Conservation (phyloP, 2,329 filamentous ascomycete genomes). For the Periconia sp. region DNA sequence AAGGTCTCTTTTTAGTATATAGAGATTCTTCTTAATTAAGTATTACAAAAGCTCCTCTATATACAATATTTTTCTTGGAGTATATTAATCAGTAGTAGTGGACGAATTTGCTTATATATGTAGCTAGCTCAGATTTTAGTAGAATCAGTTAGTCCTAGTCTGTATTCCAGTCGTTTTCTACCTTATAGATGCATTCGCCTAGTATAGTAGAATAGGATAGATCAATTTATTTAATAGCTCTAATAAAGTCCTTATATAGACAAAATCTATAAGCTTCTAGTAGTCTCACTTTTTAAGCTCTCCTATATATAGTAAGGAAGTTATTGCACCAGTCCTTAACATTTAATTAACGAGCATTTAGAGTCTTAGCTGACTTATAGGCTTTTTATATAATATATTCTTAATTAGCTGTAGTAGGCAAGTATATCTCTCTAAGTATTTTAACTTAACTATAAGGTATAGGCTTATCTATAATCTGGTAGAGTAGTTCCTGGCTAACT, state of each 20-base stretch:
- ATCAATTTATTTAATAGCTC: slow-evolving; percentile 19
- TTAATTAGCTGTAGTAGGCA: slow-evolving; percentile 10
- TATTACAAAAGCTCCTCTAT: slow-evolving; percentile 6
- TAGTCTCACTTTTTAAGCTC: slow-evolving; percentile 14
- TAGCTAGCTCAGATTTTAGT: slow-evolving; percentile 9
- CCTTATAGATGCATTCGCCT: too few relatives aligned
- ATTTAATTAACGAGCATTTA: slow-evolving; percentile 12
- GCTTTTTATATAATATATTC: slow-evolving; percentile 13
- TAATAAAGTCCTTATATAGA: slow-evolving; percentile 15
- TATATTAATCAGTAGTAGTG: slow-evolving; percentile 12
- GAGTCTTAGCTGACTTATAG: slow-evolving; percentile 12
- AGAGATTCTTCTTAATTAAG: slow-evolving; percentile 12
- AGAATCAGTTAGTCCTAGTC: too few relatives aligned
- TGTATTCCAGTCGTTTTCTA: too few relatives aligned
- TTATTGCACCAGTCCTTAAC: slow-evolving; percentile 15
- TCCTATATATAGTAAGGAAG: slow-evolving; percentile 16
- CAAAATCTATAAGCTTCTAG: slow-evolving; percentile 12
- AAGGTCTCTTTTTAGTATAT: slow-evolving; percentile 14
- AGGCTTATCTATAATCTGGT: slow-evolving; percentile 8
- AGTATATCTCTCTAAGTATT: slow-evolving; percentile 11
- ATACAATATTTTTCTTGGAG: slow-evolving; percentile 9
- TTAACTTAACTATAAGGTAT: slow-evolving; percentile 9
- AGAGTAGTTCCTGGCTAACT: too few relatives aligned
- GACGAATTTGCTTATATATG: slow-evolving; percentile 8
- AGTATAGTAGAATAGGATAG: slow-evolving; percentile 10